A percentile compares a stretch with the other conserved stretches of the same genome.
Conservation (phyloP, 192 early-diverging fungal species). For the Haplosporangium gracile region DNA sequence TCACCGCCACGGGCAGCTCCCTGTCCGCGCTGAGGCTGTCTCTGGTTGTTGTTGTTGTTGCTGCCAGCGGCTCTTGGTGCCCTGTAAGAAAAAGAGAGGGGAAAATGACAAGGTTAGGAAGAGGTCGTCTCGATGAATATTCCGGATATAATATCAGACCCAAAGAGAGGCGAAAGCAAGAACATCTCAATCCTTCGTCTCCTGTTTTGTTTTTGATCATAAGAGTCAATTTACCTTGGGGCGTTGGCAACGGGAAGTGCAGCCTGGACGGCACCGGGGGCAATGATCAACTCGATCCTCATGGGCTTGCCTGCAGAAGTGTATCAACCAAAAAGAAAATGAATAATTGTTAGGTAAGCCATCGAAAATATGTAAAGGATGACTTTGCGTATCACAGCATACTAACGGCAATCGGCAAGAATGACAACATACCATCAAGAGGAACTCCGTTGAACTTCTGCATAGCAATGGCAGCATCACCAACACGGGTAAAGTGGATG, state of each 20-base stretch:
- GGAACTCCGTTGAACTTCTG: conserved; percentile 63
- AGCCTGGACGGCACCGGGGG: conserved; percentile 31
- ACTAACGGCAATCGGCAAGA: background rate
- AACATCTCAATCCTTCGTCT: background rate
- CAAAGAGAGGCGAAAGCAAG: background rate
- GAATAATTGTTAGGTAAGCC: too few relatives aligned
- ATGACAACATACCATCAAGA: conserved; percentile 53
- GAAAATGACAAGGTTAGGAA: background rate
- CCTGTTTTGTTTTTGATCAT: background rate
- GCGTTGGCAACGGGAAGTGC: conserved; percentile 19
- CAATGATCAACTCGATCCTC: conserved; percentile 56
- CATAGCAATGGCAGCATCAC: conserved; percentile 56
- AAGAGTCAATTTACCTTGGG: conserved; percentile 24
- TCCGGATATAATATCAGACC: background rate
- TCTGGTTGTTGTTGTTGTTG: conserved; percentile 12
- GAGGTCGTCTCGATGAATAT: background rate
- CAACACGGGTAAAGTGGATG: conserved; percentile 51
- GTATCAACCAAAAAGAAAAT: too few relatives aligned
- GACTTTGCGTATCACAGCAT: background rate
- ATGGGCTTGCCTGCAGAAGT: conserved; percentile 39
- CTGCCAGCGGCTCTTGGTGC: background rate
- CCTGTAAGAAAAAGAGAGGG: background rate
- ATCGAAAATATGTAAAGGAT: background rate
- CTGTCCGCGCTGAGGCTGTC: conserved; percentile 7
- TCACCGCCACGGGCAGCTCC: conserved; percentile 22